Percentiles rank a stretch among this genome's conserved stretches.
Evolutionary conservation across 441 rosid genomes (phyloP).

Genomic region (Viola pubescens): DNA sequence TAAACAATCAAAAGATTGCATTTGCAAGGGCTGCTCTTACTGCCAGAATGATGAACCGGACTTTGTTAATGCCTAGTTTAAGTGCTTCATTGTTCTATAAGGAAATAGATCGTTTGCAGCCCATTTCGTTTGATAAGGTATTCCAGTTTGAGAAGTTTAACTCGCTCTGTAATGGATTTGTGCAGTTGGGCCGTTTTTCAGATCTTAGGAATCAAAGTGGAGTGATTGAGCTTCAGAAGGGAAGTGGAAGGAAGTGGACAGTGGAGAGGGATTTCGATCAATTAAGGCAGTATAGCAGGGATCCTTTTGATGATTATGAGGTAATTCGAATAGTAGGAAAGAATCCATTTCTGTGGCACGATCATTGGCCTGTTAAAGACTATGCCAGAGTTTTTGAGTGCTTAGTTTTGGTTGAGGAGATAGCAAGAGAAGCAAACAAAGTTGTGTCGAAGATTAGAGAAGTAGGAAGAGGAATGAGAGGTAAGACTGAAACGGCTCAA

Average conservation of each 20-base stretch:
- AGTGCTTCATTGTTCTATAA: constrained; percentile 93
- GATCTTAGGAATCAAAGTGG: constrained; percentile 42
- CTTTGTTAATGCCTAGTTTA: constrained; percentile 86
- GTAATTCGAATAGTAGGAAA: constrained; percentile 64
- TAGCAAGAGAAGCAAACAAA: constrained; percentile 60
- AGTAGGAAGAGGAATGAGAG: constrained; percentile 36
- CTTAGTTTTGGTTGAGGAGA: constrained; percentile 63
- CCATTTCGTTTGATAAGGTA: constrained; percentile 70
- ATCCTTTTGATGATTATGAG: constrained; percentile 47
- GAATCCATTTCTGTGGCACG: constrained; percentile 94
- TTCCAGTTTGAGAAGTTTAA: constrained; percentile 66
- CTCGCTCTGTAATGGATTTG: constrained; percentile 65
- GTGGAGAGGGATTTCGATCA: constrained; percentile 70
- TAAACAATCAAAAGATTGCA: constrained; percentile 95
- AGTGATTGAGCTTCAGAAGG: constrained; percentile 54
- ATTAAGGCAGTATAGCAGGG: constrained; percentile 31
- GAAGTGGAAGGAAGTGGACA: constrained; percentile 97
- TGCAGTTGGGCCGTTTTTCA: constrained; percentile 48
- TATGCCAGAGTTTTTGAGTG: constrained; percentile 86
- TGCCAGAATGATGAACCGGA: constrained; percentile 72
- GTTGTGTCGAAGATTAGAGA: constrained; percentile 66
- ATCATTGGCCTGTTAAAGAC: constrained; percentile 89
- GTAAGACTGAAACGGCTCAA: constrained; percentile 12
- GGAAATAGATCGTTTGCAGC: constrained; percentile 68
- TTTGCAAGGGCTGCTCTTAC: constrained; percentile 91